phyloP scores from a whole-genome alignment of 176 grass and related monocot species.

The Ananas comosus region DNA sequence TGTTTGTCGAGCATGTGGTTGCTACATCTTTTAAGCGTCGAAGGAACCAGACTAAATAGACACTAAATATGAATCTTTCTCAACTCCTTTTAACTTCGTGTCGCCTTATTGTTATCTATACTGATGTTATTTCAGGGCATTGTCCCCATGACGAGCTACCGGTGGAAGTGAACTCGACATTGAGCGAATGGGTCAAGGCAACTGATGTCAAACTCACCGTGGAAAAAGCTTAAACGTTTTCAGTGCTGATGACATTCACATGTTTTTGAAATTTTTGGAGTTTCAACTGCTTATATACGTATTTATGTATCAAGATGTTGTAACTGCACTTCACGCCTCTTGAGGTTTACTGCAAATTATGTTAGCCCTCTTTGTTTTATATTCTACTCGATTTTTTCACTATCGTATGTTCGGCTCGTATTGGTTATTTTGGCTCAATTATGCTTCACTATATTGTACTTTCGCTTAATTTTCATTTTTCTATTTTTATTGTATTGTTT shows the following conservation, averaged over 20 bases:
- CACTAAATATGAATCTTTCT: neutral
- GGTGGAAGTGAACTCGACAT: constrained; percentile 54
- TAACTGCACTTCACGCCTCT: no score
- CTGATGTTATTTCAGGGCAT: constrained; percentile 47
- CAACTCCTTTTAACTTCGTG: neutral
- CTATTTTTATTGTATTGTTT: no score
- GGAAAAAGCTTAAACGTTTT: constrained; percentile 35
- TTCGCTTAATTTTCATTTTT: no score
- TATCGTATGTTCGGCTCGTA: no score
- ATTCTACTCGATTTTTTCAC: no score
- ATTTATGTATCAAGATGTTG: no score
- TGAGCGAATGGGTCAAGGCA: constrained; percentile 52
- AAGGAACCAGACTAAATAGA: neutral
- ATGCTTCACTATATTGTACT: no score
- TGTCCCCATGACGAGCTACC: constrained; percentile 87
- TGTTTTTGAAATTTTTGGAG: no score
- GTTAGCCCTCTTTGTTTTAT: no score
- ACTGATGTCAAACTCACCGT: constrained; percentile 28
- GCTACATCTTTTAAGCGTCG: neutral
- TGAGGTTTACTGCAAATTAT: no score
- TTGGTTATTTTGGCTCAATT: no score
- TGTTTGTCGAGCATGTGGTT: neutral
- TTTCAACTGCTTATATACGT: no score
- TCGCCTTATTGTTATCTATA: constrained; percentile 1
- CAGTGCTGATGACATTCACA: neutral